Evolutionary conservation across 345 rosid species (phyloP), one percentile per base, ranked within the genome.

Genomic region (Syzygium aromaticum): DNA sequence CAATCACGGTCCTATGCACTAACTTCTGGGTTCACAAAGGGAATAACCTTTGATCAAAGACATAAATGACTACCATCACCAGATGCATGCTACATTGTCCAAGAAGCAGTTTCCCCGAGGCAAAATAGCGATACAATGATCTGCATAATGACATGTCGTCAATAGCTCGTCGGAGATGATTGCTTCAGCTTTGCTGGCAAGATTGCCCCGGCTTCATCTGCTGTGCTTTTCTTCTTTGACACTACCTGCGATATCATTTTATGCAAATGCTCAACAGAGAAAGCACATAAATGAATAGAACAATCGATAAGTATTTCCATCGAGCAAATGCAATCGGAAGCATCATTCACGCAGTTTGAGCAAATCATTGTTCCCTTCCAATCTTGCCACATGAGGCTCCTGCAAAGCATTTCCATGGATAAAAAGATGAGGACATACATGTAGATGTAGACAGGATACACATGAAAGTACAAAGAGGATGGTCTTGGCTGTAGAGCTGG

Each of bases 201-300:
- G 46, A 43, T 43, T 84, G 91, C 93, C 13, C 94, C 94, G 27
- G 96, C 98, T 91, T 98, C 99, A 89, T 95, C 98, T 63, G 98
- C 95, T 52, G 94, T 86, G 19, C 63, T 93, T 92, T 95, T 95
- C 98, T 98, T 98, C 87, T 95, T 95, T 4, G 96, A 89, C 30
- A 97, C 97, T 78, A 95, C 96, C 99, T 95, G 94, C 91, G 88
- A 86, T 87, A 54, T 88, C 54, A 13, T 59, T 88, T 86, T 54
- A 87, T n/a, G 51, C 52, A 46, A 67, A 67, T 64, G 77, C 43
- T 64, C 77, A 15, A 6, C 78, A 33, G 78, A 30, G 22, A 33
- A 30, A 21, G 78, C 23, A 33, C 13, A 33, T 17, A 33, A 67
- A 67, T 2, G 46, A 33, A 17, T 30, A 46, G 30, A 30, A 67